A percentile compares a stretch with the other conserved stretches of the same genome.
These are phyloP conservation scores for Paraglomus brasilianum DNA, from an alignment of 192 early-diverging fungal species.

Conservation along the genomic window DNA sequence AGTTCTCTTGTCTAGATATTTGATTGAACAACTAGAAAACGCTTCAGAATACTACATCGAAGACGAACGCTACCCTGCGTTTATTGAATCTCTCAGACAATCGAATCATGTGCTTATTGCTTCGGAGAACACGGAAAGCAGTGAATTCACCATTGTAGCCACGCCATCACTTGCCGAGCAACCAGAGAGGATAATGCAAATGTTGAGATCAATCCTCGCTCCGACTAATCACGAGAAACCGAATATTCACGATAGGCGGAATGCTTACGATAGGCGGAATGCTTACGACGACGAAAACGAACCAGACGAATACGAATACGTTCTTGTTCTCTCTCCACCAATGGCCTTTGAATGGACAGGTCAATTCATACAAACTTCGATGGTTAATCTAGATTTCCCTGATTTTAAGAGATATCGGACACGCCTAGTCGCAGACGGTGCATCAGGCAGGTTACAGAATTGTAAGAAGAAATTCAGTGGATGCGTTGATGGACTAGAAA, in stretches of 20 bases:
- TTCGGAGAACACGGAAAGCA: slow-evolving; percentile 65
- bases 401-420: slow-evolving; percentile 56
- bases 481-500: slow-evolving; percentile 43
- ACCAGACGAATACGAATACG: slow-evolving; percentile 43
- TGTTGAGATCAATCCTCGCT: slow-evolving; percentile 53
- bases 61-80: slow-evolving; percentile 48
- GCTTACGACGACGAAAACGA: slow-evolving; percentile 23
- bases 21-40: slow-evolving; percentile 64
- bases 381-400: slow-evolving; percentile 45
- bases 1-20: slow-evolving; percentile 36
- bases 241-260: background rate
- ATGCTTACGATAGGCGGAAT: slow-evolving; percentile 4
- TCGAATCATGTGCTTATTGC: slow-evolving; percentile 75
- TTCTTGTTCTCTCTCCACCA: slow-evolving; percentile 60
- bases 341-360: slow-evolving; percentile 59
- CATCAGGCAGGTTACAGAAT: slow-evolving; percentile 36
- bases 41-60: slow-evolving; percentile 74
- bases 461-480: slow-evolving; percentile 54
- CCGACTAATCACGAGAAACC: no score
- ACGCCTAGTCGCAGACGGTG: slow-evolving; percentile 53
- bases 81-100: slow-evolving; percentile 64
- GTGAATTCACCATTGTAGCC: slow-evolving; percentile 75
- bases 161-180: slow-evolving; percentile 57
- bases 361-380: slow-evolving; percentile 41
- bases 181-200: slow-evolving; percentile 47